phyloP scores from a whole-genome alignment of 352 stramenopile genomes.

The Hyaloperonospora brassicae region DNA sequence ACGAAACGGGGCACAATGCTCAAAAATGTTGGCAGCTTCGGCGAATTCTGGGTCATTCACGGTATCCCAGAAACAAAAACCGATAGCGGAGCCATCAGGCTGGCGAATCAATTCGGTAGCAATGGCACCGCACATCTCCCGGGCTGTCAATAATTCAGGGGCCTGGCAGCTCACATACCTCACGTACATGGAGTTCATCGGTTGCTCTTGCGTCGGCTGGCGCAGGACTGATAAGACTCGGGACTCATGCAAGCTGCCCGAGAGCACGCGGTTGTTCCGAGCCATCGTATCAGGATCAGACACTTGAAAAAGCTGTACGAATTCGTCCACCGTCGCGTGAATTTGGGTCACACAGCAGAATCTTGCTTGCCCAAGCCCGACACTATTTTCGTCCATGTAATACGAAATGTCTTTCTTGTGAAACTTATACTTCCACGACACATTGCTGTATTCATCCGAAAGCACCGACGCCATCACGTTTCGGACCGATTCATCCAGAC shows the following conservation, averaged over 20 bases:
- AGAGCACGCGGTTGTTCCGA: slow-evolving; percentile 38
- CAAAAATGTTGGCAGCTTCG: slow-evolving; percentile 11
- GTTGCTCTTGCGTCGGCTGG: slow-evolving; percentile 25
- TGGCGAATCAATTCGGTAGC: slow-evolving; percentile 32
- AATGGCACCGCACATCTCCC: slow-evolving; percentile 27
- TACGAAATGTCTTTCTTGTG: slow-evolving; percentile 41
- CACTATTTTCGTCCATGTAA: slow-evolving; percentile 39
- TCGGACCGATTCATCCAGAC: slow-evolving; percentile 26
- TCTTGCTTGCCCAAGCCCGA: slow-evolving; percentile 32
- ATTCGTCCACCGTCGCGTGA: slow-evolving; percentile 26
- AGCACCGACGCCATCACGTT: slow-evolving; percentile 45
- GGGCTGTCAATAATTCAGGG: slow-evolving; percentile 32
- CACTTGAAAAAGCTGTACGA: slow-evolving; percentile 47
- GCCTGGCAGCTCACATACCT: slow-evolving; percentile 29
- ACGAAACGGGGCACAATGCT: slow-evolving; percentile 33
- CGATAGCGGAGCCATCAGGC: slow-evolving; percentile 37
- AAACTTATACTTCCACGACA: slow-evolving; percentile 39
- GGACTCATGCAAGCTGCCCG: slow-evolving; percentile 41
- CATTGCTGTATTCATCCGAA: slow-evolving; percentile 22
- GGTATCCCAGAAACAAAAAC: slow-evolving; percentile 59
- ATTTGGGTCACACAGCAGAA: slow-evolving; percentile 50
- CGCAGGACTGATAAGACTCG: slow-evolving; percentile 35
- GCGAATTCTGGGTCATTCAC: slow-evolving; percentile 33
- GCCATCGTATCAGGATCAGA: slow-evolving; percentile 30
- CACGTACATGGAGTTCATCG: slow-evolving; percentile 34